phyloP scores from a whole-genome alignment of 805 yeast genomes.

The Sugiyamaella americana region DNA sequence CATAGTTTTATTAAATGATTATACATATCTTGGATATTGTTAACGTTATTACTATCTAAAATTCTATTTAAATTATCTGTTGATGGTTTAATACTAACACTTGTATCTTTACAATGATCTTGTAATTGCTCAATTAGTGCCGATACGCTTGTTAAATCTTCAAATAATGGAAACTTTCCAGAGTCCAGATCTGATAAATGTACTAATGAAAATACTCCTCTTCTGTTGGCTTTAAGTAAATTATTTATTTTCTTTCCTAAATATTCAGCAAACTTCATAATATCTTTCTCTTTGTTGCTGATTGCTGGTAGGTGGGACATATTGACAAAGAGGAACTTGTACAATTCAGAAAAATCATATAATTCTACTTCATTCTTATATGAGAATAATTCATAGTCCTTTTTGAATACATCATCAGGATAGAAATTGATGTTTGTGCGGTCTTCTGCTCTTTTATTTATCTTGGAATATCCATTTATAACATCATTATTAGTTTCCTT shows the following conservation, averaged over 20 bases:
- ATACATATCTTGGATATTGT: neutral
- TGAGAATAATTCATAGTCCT: too few relatives aligned
- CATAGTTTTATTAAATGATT: neutral
- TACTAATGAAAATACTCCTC: neutral
- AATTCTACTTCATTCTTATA: too few relatives aligned
- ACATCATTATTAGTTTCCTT: neutral
- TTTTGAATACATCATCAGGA: too few relatives aligned
- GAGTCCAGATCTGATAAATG: neutral
- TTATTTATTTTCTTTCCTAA: neutral
- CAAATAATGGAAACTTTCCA: neutral
- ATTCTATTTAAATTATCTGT: neutral
- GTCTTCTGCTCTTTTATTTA: too few relatives aligned
- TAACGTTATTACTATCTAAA: neutral
- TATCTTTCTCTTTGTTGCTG: neutral
- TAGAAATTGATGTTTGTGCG: too few relatives aligned
- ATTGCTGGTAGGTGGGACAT: neutral
- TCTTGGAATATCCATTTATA: too few relatives aligned
- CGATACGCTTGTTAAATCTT: neutral
- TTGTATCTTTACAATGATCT: conserved; percentile 1
- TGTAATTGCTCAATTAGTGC: neutral
- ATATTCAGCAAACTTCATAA: neutral
- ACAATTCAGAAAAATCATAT: neutral
- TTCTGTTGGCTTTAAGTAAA: neutral
- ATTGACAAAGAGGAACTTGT: neutral
- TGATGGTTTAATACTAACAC: neutral